Conservation (phyloP, 768 basidiomycete genomes). For the Lentinula edodes region DNA sequence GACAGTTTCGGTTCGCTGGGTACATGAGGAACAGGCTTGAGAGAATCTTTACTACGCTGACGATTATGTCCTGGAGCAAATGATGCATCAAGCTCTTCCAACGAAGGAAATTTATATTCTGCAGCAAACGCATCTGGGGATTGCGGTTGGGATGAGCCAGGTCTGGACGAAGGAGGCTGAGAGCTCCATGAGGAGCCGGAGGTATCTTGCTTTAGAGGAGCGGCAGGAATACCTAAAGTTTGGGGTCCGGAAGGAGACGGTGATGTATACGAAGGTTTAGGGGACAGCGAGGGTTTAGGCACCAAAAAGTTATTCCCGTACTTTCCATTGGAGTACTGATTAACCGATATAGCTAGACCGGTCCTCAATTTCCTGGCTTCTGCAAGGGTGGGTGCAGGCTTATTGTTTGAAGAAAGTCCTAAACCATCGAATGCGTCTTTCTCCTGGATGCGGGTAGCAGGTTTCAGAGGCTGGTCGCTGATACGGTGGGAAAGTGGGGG, state of each 20-base stretch:
- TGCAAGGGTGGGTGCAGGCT: conserved; percentile 61
- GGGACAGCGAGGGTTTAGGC: conserved; percentile 11
- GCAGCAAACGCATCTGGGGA: conserved; percentile 37
- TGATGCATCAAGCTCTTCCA: conserved; percentile 74
- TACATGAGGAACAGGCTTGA: conserved; percentile 7
- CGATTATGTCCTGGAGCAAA: conserved; percentile 22
- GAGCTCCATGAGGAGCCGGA: conserved; percentile 26
- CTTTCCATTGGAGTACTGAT: conserved; percentile 11
- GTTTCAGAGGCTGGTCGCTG: conserved; percentile 19
- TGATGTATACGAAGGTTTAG: conserved; percentile 10
- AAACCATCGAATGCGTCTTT: conserved; percentile 82
- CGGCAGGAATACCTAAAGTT: conserved; percentile 25
- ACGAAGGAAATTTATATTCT: conserved; percentile 80
- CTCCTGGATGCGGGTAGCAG: conserved; percentile 20
- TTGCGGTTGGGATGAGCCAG: conserved; percentile 24
- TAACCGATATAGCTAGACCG: conserved; percentile 45
- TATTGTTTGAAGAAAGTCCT: conserved; percentile 41
- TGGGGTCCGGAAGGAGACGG: conserved; percentile 20
- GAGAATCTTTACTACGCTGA: conserved; percentile 8
- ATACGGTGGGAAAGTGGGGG: conserved; percentile 20
- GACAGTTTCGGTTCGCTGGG: conserved; percentile 7
- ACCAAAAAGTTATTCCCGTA: conserved; percentile 5
- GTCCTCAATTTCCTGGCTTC: conserved; percentile 72
- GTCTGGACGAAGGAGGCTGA: conserved; percentile 23
- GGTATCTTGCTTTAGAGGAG: conserved; percentile 18